Percentiles rank a stretch among this genome's conserved stretches.
These are phyloP conservation scores for Iberis pinnata DNA, from an alignment of 345 rosid species.

Conservation along the genomic window DNA sequence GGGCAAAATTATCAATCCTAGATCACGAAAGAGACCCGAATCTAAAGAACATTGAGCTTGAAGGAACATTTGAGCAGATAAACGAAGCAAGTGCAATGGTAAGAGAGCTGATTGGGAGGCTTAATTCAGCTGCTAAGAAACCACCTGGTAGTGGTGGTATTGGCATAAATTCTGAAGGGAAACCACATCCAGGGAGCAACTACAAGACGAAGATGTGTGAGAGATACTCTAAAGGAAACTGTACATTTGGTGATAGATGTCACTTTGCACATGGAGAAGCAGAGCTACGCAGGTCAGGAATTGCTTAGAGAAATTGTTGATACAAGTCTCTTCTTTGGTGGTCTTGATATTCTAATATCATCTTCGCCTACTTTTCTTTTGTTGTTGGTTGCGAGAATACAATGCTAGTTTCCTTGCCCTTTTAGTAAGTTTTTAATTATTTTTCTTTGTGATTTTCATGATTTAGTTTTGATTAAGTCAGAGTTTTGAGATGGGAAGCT, in stretches of 20 bases:
- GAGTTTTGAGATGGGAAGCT: constrained; percentile 4
- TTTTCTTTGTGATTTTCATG: constrained; percentile 9
- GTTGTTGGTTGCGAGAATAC: constrained; percentile 18
- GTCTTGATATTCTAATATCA: constrained; percentile 18
- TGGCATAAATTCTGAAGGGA: constrained; percentile 25
- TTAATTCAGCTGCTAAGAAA: constrained; percentile 41
- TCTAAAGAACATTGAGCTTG: constrained; percentile 82
- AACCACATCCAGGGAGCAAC: constrained; percentile 45
- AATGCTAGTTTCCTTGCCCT: constrained; percentile 12
- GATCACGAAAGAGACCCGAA: constrained; percentile 79
- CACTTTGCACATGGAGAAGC: constrained; percentile 93
- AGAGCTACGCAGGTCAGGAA: constrained; percentile 57
- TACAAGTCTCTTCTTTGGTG: constrained; percentile 6
- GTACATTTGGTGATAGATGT: constrained; percentile 85
- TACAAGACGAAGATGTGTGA: constrained; percentile 81
- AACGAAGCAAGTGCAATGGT: constrained; percentile 96
- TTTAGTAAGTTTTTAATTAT: constrained; percentile 14
- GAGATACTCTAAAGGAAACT: constrained; percentile 64
- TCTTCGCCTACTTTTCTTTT: constrained; percentile 3
- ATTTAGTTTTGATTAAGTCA: constrained; percentile 7
- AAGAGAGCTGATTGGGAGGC: constrained; percentile 66
- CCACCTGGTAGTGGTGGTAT: constrained; percentile 25
- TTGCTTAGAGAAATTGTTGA: constrained; percentile 21
- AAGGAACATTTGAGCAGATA: constrained; percentile 95
- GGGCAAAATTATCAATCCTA: constrained; percentile 81